Evolutionary conservation across 2,329 filamentous ascomycete species (phyloP).

Genomic region (Colletotrichum cuscutae): DNA sequence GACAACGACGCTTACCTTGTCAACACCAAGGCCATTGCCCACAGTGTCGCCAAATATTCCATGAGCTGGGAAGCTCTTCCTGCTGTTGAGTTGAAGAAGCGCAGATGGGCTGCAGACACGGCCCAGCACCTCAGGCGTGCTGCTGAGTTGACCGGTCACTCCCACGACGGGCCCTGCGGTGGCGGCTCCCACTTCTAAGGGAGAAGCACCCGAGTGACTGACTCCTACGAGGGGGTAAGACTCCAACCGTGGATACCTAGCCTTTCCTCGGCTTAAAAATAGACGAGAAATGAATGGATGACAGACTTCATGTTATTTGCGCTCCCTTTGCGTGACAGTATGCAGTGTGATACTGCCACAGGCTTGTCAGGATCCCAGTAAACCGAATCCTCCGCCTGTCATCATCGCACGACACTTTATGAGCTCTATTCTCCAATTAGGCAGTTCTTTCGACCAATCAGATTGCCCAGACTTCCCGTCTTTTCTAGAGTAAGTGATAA

Average conservation of each 20-base stretch:
- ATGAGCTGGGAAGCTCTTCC: conserved; percentile 49
- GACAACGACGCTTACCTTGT: conserved; percentile 56
- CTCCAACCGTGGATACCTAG: neutral
- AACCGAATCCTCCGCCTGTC: neutral
- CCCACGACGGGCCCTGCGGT: conserved; percentile 44
- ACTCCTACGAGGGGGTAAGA: neutral
- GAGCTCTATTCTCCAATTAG: neutral
- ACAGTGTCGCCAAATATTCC: conserved; percentile 54
- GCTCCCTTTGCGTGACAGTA: neutral
- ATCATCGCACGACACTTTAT: neutral
- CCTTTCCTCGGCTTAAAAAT: neutral
- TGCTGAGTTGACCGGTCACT: conserved; percentile 38
- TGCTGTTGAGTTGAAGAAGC: conserved; percentile 39
- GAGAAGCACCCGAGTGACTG: neutral
- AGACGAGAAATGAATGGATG: conserved; percentile 1
- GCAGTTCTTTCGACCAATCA: neutral
- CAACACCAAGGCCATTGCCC: conserved; percentile 55
- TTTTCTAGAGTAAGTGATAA: neutral
- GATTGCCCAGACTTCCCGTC: neutral
- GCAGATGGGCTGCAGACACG: conserved; percentile 44
- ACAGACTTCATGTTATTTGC: neutral
- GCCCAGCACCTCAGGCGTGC: conserved; percentile 42
- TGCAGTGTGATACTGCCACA: neutral
- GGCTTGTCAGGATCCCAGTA: neutral
- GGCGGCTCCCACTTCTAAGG: conserved; percentile 33